Evolutionary conservation across 306 rosid genomes (phyloP), one percentile per base, ranked within the genome.

Genomic region (Spatholobus suberectus): DNA sequence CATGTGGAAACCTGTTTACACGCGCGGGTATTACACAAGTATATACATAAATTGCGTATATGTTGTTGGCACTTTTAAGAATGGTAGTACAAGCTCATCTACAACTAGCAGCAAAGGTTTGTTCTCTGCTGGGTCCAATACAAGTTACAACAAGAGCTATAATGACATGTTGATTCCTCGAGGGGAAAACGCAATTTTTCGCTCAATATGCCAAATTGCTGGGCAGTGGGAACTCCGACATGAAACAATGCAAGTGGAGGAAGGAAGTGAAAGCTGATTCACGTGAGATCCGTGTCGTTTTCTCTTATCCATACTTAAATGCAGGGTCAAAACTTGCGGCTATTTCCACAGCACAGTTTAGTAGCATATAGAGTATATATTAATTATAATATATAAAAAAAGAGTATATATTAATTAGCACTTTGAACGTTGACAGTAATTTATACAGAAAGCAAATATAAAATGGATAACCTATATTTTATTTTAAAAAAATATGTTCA

Each of bases 41-140:
- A 20, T 26, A 27, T 5, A 12, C 4, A 12, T 27, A 24, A 12
- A 24, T 26, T 59, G n/a, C 32, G 3, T 29, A 29, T 29, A 29
- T 29, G 3, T 29, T 29, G 32, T 29, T 1, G 32, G 1, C 32
- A 29, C 2, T 29, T 29, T 29, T 29, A 29, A 29, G 32, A 29
- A 29, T 29, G 32, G 32, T 3, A 29, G 32, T 29, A 29, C 2
- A 3, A 29, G 32, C 32, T 49, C 9, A 44, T 44, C 21, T 46
- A 41, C 8, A 23, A 15, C 2, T 24, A 7, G 35, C 55, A 58
- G 13, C 8, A 55, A 14, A 40, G 70, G 70, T 38, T 18, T 20
- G 65, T 35, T 65, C 63, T 47, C 58, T 66, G 75, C 58, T 66
- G 75, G 49, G 34, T 29, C 11, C 51, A 51, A 66, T 61, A 54